A percentile compares a stretch with the other conserved stretches of the same genome.
These are phyloP conservation scores for Cornus controversa DNA, from an alignment of 148 eudicot genomes.

Conservation along the genomic window DNA sequence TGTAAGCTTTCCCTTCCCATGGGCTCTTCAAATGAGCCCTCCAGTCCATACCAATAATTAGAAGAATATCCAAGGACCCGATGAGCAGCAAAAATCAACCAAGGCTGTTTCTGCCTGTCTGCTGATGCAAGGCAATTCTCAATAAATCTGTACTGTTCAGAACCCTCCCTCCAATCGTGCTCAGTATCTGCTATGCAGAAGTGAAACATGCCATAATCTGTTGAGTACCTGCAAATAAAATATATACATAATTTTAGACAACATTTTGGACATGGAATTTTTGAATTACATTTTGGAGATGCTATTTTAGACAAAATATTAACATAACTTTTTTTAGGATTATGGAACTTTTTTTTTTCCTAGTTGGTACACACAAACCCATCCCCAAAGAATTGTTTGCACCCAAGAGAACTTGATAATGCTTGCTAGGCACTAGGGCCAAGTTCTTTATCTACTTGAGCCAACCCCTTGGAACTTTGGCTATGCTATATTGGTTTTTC, in stretches of 20 bases:
- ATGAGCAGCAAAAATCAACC: conserved; percentile 84
- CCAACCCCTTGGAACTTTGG: too few relatives aligned
- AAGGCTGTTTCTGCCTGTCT: conserved; percentile 78
- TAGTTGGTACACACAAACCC: too few relatives aligned
- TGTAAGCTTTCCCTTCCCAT: conserved; percentile 87
- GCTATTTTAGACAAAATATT: too few relatives aligned
- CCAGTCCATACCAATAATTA: conserved; percentile 46
- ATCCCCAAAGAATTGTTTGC: too few relatives aligned
- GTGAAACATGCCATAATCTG: conserved; percentile 86
- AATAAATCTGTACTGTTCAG: conserved; percentile 80
- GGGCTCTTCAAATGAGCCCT: conserved; percentile 87
- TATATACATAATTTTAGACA: not conserved
- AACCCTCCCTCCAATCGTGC: conserved; percentile 93
- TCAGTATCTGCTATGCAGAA: conserved; percentile 90
- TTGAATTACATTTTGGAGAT: too few relatives aligned
- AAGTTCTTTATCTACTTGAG: too few relatives aligned
- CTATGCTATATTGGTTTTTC: too few relatives aligned
- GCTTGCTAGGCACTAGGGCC: too few relatives aligned
- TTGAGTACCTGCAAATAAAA: conserved; percentile 50
- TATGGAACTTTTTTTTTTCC: too few relatives aligned
- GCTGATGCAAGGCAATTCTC: conserved; percentile 70
- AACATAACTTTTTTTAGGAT: too few relatives aligned
- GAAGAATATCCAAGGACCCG: conserved; percentile 89
- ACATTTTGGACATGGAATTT: not conserved
- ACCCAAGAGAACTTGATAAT: too few relatives aligned